Conservation (phyloP, 108 stramenopile genomes). For the Nitzschia sp. region DNA sequence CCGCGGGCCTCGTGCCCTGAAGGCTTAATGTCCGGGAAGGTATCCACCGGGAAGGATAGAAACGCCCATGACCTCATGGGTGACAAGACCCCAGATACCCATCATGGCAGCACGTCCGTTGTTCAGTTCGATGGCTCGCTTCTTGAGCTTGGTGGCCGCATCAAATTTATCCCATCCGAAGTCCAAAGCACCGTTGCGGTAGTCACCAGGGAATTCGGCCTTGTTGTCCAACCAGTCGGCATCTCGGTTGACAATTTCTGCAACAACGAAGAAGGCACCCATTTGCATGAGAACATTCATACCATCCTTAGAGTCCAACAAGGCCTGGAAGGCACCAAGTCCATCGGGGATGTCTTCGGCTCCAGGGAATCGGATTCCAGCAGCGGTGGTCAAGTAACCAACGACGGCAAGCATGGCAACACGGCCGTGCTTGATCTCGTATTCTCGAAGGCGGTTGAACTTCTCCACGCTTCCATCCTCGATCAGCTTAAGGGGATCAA, state of each 20-base stretch:
- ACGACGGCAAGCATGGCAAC: conserved; percentile 80
- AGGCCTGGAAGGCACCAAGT: conserved; percentile 43
- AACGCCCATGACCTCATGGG: conserved; percentile 69
- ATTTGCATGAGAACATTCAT: conserved; percentile 43
- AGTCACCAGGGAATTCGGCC: conserved; percentile 72
- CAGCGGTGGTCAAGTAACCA: conserved; percentile 68
- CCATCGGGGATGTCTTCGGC: conserved; percentile 51
- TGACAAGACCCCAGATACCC: conserved; percentile 83
- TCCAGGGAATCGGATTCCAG: conserved; percentile 64
- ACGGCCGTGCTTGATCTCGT: conserved; percentile 79
- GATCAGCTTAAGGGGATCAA: conserved; percentile 42
- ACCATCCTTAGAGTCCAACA: conserved; percentile 38
- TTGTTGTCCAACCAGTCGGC: conserved; percentile 38
- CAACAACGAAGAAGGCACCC: conserved; percentile 44
- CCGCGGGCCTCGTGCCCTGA: too few species aligned
- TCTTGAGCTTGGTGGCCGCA: conserved; percentile 67
- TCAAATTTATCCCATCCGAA: conserved; percentile 74
- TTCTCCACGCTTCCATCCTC: conserved; percentile 53
- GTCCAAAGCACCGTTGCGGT: conserved; percentile 71
- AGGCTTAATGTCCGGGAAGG: conserved; percentile 39
- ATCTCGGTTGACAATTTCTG: conserved; percentile 51
- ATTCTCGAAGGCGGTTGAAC: conserved; percentile 56
- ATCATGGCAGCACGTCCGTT: conserved; percentile 90
- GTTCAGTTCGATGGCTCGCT: conserved; percentile 92
- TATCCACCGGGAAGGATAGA: conserved; percentile 43